A percentile compares a stretch with the other conserved stretches of the same genome.
Conservation (phyloP, 2,329 filamentous ascomycete species). For the Metarhizium robertsii region DNA sequence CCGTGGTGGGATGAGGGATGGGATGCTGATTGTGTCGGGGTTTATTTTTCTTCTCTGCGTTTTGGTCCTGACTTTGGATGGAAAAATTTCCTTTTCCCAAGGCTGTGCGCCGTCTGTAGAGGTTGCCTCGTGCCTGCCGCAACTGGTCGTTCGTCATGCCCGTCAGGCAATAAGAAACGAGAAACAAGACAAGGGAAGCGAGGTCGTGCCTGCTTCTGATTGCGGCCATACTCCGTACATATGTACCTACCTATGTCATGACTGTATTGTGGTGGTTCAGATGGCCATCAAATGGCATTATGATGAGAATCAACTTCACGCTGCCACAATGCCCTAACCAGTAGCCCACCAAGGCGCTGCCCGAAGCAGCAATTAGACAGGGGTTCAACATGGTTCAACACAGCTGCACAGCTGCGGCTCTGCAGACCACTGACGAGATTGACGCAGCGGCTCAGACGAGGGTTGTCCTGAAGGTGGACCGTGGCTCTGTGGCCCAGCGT, state of each 20-base stretch:
- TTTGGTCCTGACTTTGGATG: not conserved
- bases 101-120: not conserved
- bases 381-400: not conserved
- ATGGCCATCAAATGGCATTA: not conserved
- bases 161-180: not conserved
- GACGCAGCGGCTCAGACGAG: not conserved
- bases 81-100: not conserved
- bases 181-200: not conserved
- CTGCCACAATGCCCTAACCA: not conserved
- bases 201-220: not conserved
- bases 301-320: too few species aligned
- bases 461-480: constrained; percentile 4
- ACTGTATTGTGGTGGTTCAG: not conserved
- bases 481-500: not conserved
- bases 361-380: not conserved
- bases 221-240: not conserved
- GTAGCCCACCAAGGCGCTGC: not conserved
- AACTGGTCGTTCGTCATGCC: not conserved
- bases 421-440: not conserved
- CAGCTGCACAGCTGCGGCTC: not conserved
- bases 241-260: too few species aligned
- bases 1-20: not conserved
- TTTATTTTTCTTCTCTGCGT: too few species aligned
- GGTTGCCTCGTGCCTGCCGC: not conserved
- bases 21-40: not conserved